A percentile compares a stretch with the other conserved stretches of the same genome.
These are phyloP conservation scores for Mucor saturninus DNA, from an alignment of 371 early-diverging fungal genomes.

Conservation along the genomic window DNA sequence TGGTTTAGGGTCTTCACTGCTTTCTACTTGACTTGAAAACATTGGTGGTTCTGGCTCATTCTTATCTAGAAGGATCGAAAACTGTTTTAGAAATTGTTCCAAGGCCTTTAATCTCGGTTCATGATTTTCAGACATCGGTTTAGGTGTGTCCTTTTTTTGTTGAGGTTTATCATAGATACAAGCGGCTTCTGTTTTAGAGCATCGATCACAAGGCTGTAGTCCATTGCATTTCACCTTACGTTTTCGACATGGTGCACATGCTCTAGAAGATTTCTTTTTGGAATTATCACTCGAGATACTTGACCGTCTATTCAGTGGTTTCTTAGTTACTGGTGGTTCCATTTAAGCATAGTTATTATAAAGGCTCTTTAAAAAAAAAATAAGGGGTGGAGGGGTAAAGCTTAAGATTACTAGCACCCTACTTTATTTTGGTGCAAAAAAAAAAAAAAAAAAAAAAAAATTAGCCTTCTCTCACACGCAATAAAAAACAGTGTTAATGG, in stretches of 20 bases:
- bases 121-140: slow-evolving; percentile 20
- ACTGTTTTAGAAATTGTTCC: slow-evolving; percentile 15
- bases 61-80: slow-evolving; percentile 22
- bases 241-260: slow-evolving; percentile 33
- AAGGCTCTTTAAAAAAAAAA: slow-evolving; percentile 3
- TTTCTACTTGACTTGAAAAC: slow-evolving; percentile 1
- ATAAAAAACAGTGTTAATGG: too few relatives aligned
- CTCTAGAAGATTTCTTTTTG: slow-evolving; percentile 33
- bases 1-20: background rate
- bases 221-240: slow-evolving; percentile 37
- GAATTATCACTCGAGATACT: slow-evolving; percentile 15
- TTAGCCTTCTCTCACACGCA: too few relatives aligned
- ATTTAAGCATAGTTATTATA: slow-evolving; percentile 19
- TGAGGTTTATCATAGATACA: slow-evolving; percentile 31
- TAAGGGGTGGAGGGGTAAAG: background rate
- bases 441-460: too few relatives aligned
- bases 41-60: slow-evolving; percentile 14
- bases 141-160: slow-evolving; percentile 19
- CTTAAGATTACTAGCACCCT: too few relatives aligned
- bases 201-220: slow-evolving; percentile 27
- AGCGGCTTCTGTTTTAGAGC: slow-evolving; percentile 14
- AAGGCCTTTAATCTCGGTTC: slow-evolving; percentile 21
- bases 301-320: slow-evolving; percentile 8
- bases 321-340: slow-evolving; percentile 11
- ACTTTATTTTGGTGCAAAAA: background rate